A percentile compares a stretch with the other conserved stretches of the same genome.
Conservation (phyloP, 148 eudicot species). For the Spergularia bocconei region DNA sequence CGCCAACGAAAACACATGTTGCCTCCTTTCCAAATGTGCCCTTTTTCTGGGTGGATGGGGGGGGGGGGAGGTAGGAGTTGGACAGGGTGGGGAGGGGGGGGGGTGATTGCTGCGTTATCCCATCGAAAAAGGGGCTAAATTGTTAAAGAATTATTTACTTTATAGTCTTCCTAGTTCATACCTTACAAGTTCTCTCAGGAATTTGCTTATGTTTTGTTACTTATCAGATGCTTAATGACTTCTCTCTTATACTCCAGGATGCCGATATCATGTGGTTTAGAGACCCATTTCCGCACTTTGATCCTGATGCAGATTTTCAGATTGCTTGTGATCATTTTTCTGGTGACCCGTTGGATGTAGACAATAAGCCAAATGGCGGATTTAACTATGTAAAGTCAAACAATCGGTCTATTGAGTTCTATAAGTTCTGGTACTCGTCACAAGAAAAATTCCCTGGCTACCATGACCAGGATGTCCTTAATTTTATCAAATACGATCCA, state of each 20-base stretch:
- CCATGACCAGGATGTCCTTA: constrained; percentile 57
- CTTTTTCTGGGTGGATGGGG: not conserved
- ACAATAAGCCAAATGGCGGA: constrained; percentile 56
- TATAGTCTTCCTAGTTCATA: not conserved
- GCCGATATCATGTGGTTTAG: constrained; percentile 70
- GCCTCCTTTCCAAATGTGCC: too few species aligned
- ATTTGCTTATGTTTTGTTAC: not conserved
- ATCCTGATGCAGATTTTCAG: constrained; percentile 56
- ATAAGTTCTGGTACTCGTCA: constrained; percentile 49
- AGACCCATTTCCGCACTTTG: constrained; percentile 54
- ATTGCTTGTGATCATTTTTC: constrained; percentile 54
- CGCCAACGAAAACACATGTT: too few species aligned
- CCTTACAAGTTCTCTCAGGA: not conserved
- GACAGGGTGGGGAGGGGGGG: too few species aligned
- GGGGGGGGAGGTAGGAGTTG: not conserved
- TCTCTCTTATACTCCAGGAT: constrained; percentile 40
- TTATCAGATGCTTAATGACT: constrained; percentile 8
- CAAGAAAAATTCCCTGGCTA: constrained; percentile 35
- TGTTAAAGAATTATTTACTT: not conserved
- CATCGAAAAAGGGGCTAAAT: too few species aligned
- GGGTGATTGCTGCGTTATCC: too few species aligned
- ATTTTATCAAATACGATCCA: constrained; percentile 38
- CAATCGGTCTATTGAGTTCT: constrained; percentile 44
- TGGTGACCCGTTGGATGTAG: constrained; percentile 37
- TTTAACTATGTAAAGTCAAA: constrained; percentile 57